Conservation (phyloP, 257 asterid genomes). For the Capsicum chinense region DNA sequence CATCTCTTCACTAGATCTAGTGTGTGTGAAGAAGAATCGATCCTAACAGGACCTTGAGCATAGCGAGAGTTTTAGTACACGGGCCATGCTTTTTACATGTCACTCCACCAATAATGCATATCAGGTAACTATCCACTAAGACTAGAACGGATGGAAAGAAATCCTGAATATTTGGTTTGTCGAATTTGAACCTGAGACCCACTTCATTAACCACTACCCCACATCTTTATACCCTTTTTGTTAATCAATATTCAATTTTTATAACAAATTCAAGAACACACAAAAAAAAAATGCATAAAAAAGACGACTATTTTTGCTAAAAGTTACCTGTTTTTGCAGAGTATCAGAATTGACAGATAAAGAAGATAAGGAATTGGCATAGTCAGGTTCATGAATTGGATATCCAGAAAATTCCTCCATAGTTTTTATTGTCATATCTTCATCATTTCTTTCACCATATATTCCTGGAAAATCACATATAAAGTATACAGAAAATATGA, state of each 20-base stretch:
- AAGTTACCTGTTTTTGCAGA: slow-evolving; percentile 65
- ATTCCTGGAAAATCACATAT: slow-evolving; percentile 35
- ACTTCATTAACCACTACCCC: too few relatives aligned
- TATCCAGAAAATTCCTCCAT: slow-evolving; percentile 96
- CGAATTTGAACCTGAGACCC: too few relatives aligned
- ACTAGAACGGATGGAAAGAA: too few relatives aligned
- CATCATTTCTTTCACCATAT: slow-evolving; percentile 45
- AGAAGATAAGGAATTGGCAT: slow-evolving; percentile 52
- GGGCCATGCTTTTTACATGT: too few relatives aligned
- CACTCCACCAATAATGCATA: too few relatives aligned
- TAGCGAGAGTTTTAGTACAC: too few relatives aligned
- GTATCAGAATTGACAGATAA: slow-evolving; percentile 59
- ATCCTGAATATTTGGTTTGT: too few relatives aligned
- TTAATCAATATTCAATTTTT: slow-evolving; percentile 40
- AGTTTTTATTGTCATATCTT: slow-evolving; percentile 55
- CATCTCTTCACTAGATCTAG: too few relatives aligned
- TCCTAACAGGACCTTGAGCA: too few relatives aligned
- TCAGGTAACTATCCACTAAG: too few relatives aligned
- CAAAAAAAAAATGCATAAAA: not conserved
- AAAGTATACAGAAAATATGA: slow-evolving; percentile 40
- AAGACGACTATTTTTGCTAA: not conserved
- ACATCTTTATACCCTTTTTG: not conserved
- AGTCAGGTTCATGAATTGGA: slow-evolving; percentile 60
- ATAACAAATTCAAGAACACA: slow-evolving; percentile 5
- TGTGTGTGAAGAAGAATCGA: too few relatives aligned